Percentiles rank a stretch among this genome's conserved stretches.
Evolutionary conservation across 495 filamentous ascomycete species (phyloP).

Genomic region (Neurospora sp.): DNA sequence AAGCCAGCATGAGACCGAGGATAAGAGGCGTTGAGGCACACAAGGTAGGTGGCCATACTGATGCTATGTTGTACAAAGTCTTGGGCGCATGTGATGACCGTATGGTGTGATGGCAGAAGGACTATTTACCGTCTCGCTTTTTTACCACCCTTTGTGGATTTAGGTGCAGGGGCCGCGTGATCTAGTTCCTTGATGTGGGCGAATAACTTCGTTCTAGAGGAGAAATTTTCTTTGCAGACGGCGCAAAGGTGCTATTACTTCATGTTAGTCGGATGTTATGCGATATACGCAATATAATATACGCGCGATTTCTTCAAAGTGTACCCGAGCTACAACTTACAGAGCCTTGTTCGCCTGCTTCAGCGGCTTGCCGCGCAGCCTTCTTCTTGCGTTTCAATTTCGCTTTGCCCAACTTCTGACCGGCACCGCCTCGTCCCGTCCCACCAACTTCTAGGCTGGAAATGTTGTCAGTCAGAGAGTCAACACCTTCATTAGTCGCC

Average conservation of each 20-base stretch:
- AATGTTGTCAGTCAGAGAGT: constrained; percentile 8
- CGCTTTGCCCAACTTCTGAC: constrained; percentile 67
- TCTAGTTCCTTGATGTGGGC: constrained; percentile 54
- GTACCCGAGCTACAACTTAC: constrained; percentile 17
- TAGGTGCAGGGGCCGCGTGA: constrained; percentile 18
- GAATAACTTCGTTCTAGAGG: constrained; percentile 66
- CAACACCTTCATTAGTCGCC: neutral
- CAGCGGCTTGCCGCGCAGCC: constrained; percentile 49
- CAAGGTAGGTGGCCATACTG: neutral
- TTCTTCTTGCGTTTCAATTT: constrained; percentile 81
- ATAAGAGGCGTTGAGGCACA: neutral
- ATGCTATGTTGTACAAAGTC: neutral
- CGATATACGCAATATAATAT: neutral
- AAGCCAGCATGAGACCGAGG: neutral
- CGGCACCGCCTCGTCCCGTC: constrained; percentile 8
- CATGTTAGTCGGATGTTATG: neutral
- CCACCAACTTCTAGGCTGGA: constrained; percentile 6
- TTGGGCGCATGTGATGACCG: neutral
- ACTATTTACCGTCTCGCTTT: constrained; percentile 13
- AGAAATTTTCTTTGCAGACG: constrained; percentile 52
- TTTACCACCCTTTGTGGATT: constrained; percentile 7
- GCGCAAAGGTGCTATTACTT: constrained; percentile 43
- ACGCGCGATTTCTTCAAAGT: neutral
- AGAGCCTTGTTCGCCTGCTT: constrained; percentile 22
- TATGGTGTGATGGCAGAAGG: neutral